A percentile compares a stretch with the other conserved stretches of the same genome.
Conservation (phyloP, 129 eudicot genomes). For the Glebionis coronaria region DNA sequence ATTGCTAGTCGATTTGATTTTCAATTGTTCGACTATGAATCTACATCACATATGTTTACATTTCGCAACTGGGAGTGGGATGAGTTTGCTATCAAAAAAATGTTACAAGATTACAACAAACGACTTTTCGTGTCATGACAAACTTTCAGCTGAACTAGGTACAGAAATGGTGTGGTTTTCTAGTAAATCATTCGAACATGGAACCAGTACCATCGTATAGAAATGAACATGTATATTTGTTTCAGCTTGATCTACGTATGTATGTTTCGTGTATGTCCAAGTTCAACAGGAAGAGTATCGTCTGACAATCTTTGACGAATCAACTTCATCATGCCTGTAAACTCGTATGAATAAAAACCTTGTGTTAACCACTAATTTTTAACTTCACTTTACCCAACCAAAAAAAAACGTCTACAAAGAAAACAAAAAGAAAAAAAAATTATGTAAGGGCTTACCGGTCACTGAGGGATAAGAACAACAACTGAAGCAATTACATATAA, state of each 20-base stretch:
- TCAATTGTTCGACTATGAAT: slow-evolving; percentile 18
- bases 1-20: neutral
- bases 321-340: slow-evolving; percentile 24
- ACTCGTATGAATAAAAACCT: slow-evolving; percentile 10
- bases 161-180: slow-evolving; percentile 16
- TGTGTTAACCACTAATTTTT: slow-evolving; percentile 6
- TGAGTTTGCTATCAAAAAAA: slow-evolving; percentile 4
- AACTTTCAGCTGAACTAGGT: slow-evolving; percentile 2
- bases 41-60: slow-evolving; percentile 29
- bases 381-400: neutral
- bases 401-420: neutral
- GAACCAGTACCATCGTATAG: no score
- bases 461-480: slow-evolving; percentile 70
- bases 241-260: slow-evolving; percentile 20
- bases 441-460: slow-evolving; percentile 38
- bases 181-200: slow-evolving; percentile 22
- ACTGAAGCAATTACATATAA: slow-evolving; percentile 65
- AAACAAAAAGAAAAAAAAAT: no score
- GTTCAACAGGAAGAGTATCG: slow-evolving; percentile 17
- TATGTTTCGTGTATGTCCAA: slow-evolving; percentile 28
- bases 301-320: slow-evolving; percentile 21
- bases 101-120: slow-evolving; percentile 23
- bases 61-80: slow-evolving; percentile 5
- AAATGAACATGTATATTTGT: slow-evolving; percentile 21
- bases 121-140: neutral